These are phyloP conservation scores for Parmelia sp. DNA, from an alignment of 495 filamentous ascomycete species.

Conservation along the genomic window DNA sequence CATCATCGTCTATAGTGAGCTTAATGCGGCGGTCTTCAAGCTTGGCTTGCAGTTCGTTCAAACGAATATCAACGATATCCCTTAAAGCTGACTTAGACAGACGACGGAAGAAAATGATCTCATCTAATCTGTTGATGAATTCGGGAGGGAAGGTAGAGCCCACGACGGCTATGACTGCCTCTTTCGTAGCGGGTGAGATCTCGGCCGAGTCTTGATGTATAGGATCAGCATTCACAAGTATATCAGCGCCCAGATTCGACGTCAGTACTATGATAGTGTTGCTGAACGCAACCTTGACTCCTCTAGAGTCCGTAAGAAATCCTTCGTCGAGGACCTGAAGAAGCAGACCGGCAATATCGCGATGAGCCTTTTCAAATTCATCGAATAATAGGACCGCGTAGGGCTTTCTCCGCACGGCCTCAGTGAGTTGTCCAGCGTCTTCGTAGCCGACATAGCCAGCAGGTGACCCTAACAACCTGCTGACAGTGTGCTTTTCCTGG, in stretches of 20 bases:
- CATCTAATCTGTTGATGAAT: conserved; percentile 93
- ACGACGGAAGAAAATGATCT: conserved; percentile 91
- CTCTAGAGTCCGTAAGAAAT: conserved; percentile 90
- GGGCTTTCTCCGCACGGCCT: conserved; percentile 89
- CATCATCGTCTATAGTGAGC: conserved; percentile 60
- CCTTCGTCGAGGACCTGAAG: conserved; percentile 96
- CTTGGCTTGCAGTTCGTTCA: conserved; percentile 76
- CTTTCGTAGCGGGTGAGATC: conserved; percentile 63
- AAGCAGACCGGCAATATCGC: conserved; percentile 88
- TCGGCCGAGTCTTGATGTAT: conserved; percentile 40
- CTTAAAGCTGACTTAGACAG: conserved; percentile 70
- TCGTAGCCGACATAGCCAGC: conserved; percentile 96
- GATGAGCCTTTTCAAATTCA: conserved; percentile 96
- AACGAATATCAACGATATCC: conserved; percentile 89
- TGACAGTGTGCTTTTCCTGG: conserved; percentile 94
- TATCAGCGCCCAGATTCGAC: conserved; percentile 68
- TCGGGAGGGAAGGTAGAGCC: conserved; percentile 73
- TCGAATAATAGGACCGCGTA: conserved; percentile 94
- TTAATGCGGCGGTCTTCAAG: conserved; percentile 80
- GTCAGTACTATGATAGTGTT: conserved; percentile 96
- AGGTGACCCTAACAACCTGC: conserved; percentile 82
- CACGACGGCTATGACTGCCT: conserved; percentile 86
- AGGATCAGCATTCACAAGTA: conserved; percentile 42
- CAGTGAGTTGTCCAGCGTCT: conserved; percentile 92
- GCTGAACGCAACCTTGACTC: conserved; percentile 91